A percentile compares a stretch with the other conserved stretches of the same genome.
Conservation (phyloP, 2,329 filamentous ascomycete genomes). For the Biscogniauxia marginata region DNA sequence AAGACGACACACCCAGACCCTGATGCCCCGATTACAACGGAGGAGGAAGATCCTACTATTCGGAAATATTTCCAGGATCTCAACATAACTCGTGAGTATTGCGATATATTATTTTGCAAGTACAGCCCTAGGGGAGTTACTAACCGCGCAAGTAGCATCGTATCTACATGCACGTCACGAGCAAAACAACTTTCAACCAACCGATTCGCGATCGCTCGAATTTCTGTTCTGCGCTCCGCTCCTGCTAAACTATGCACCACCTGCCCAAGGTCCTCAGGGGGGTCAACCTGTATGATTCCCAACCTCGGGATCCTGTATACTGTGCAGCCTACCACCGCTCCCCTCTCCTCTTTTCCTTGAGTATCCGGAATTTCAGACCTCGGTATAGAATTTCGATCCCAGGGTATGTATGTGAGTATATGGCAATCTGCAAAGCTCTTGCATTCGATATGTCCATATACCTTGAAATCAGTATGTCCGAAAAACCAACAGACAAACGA, state of each 20-base stretch:
- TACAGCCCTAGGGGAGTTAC: conserved; percentile 3
- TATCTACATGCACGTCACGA: conserved; percentile 48
- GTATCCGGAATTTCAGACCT: no score
- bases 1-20: conserved; percentile 44
- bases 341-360: no score
- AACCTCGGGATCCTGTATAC: background rate
- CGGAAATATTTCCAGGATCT: conserved; percentile 55
- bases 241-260: conserved; percentile 30
- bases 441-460: no score
- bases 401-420: no score
- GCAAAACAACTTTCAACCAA: conserved; percentile 50
- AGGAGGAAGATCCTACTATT: conserved; percentile 46
- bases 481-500: no score
- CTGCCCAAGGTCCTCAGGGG: conserved; percentile 1
- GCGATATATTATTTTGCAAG: background rate
- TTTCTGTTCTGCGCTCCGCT: conserved; percentile 45
- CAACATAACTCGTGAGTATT: conserved; percentile 55
- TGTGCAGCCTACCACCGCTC: background rate
- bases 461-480: no score
- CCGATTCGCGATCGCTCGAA: conserved; percentile 46
- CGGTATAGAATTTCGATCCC: no score
- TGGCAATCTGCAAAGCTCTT: no score
- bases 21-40: conserved; percentile 48
- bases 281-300: background rate
- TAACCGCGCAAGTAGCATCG: conserved; percentile 29